Evolutionary conservation across 495 filamentous ascomycete species (phyloP), one percentile per base, ranked within the genome.

Genomic region (Physcia stellaris): DNA sequence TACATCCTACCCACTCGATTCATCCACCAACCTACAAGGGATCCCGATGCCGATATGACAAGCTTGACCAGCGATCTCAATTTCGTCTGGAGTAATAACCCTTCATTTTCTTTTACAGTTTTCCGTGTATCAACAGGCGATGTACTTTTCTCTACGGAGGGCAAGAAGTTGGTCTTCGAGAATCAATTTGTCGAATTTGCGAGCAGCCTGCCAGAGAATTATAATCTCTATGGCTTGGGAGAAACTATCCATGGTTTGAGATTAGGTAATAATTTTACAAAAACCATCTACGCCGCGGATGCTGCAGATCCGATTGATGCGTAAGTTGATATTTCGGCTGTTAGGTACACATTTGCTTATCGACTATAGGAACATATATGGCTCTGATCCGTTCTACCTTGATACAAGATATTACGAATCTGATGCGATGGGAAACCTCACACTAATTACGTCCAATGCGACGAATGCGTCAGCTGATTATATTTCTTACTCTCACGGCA

Each of bases 201-300:
- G 1, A 69, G 64, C 15, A 46, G 60, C 34, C 40, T 79, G 24
- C 75, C 74, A 1, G 58, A 66, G 30, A 59, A 75, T 21, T 80
- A 80, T 48, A 79, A 80, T 41, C 48, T 80, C 20, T 79, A 76
- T 43, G 72, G 75, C 6, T 54, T 79, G 18, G 75, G 73, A 35
- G 75, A 80, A 50, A 61, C 60, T 2, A 74, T 79, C 24, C 68
- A 71, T 51, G 63, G 64, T 19, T 50, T 79, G n/a, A 59, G 73
- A 12, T 60, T 79, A 10, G 62, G 70, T 19, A 66, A 75, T 37
- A 75, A 79, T 40, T 57, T 61, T 28, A 74, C 66, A 43, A 64
- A 77, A 23, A 86, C 81, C 3, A 64, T 83, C 39, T 86, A 71
- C 40, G 75, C 77, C 10, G 77, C 80, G 2, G 83, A 90, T 53